Evolutionary conservation across 495 filamentous ascomycete species (phyloP), one percentile per base, ranked within the genome.

Genomic region (Tuber aestivum): DNA sequence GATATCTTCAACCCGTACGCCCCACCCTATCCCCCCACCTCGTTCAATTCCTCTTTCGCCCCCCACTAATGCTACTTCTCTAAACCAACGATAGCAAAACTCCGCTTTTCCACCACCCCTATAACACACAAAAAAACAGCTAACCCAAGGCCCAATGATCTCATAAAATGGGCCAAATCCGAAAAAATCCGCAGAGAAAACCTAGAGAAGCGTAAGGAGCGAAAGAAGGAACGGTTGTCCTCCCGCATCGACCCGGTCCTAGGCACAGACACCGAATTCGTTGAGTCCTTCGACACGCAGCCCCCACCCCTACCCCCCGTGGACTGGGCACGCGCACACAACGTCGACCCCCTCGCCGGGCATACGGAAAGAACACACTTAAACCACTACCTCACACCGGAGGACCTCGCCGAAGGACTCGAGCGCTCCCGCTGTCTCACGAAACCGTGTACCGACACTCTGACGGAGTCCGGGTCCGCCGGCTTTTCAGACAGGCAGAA

Each of bases 181-280:
- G 87, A 91, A 79, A 91, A 92, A 83, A 91, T 92, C 70, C 94
- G 93, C 84, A 89, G 89, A 37, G 92, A 90, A 74, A 96, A 97
- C 83, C 80, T 95, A 69, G 88, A 89, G 78, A 90, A 92, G 23
- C 93, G 90, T 78, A 86, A 87, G 75, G 89, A 87, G 68, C 88
- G 97, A 74, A 83, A 89, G 45, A 82, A 87, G 71, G 84, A 90
- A 78, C 89, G 92, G 74, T 85, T 89, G 42, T 87, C 84, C 38
- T 86, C 86, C 41, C 80, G 90, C 71, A 94, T 93, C 41, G 89
- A 96, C 84, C 93, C 94, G 0, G 88, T 98, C 79, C 87, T 89
- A 73, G 94, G 94, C 79, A 84, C 90, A 56, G 82, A 87, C 10
- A 97, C 96, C 20, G 87, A 93, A 48, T 99, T 97, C 84, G 85